Evolutionary conservation across 2,329 filamentous ascomycete species (phyloP), one percentile per base, ranked within the genome.

Genomic region (Fusarium buharicum): DNA sequence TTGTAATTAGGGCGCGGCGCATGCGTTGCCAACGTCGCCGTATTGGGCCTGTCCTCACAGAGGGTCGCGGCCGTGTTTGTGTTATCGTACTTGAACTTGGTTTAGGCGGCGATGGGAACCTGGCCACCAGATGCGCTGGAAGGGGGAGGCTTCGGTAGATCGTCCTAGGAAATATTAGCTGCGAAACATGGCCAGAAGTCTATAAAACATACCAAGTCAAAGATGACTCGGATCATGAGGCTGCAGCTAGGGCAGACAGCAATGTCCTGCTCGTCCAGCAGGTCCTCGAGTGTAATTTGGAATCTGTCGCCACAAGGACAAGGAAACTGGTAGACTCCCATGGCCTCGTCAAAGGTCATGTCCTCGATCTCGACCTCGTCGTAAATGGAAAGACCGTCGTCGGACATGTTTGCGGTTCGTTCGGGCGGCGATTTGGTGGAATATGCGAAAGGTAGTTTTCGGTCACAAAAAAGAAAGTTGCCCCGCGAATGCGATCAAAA

Each of bases 341-440:
- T 84, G 4, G 84, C 82, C 41, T 87, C 80, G 77, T 97, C 93
- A 76, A 86, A 97, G 72, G 91, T 95, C 93, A 97, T 96, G 78
- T 99, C 95, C 77, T 98, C 94, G 80, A 98, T 97, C 76, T 98
- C 94, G 77, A 98, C 94, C 78, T 97, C 94, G 73, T 98, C 94
- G 82, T 97, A 98, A 75, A 97, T 91, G 68, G 90, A 87, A 54
- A 90, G 77, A 30, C 80, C 82, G 64, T 89, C 85, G 73, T 88
- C 87, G 31, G 86, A 82, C 86, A 88, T 89, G 53, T 67, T 79
- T 51, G 39, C 24, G 20, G 27, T 28, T 39, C 12, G 43, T 48
- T 44, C 10, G 14, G 28, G 28, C 22, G 16, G 22, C 38, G 20
- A 6, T 28, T 31, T 37, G 18, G n/a, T 41, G n/a, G 41, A 18